Evolutionary conservation across 345 rosid genomes (phyloP), one percentile per base, ranked within the genome.

Genomic region (Hibiscus tridactylites): DNA sequence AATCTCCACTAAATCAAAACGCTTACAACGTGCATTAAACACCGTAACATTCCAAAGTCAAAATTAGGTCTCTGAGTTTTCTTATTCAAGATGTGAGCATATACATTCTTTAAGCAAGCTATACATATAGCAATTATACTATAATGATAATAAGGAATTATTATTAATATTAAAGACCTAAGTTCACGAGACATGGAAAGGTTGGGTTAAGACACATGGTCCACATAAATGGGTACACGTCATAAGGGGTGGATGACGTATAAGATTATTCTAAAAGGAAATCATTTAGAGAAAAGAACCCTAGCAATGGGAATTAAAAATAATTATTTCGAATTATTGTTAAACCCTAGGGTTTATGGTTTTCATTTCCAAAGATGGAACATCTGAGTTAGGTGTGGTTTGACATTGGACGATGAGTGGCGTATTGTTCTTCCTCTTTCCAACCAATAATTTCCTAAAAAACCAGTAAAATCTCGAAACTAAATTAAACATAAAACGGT

Each of bases 371-470:
- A 24, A 57, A 21, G 31, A 24, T 3, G 33, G 31, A 57, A 57
- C 31, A 4, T 10, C 9, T 1, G 60, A 21, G 31, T 57, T 57
- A 57, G 80, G 67, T 72, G 57, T 57, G 61, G 69, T 61, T 71
- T 47, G 58, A 66, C 71, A 78, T 87, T 80, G 80, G 82, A 71
- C 70, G 77, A 83, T 70, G 88, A 82, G 89, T 87, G 88, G 81
- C 89, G 88, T 86, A n/a, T n/a, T n/a, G n/a, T n/a, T n/a, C n/a
- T n/a, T n/a, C n/a, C n/a, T n/a, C n/a, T n/a, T n/a, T n/a, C n/a
- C n/a, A n/a, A n/a, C n/a, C n/a, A n/a, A n/a, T n/a, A n/a, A n/a
- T n/a, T n/a, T n/a, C n/a, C n/a, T n/a, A n/a, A n/a, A n/a, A n/a
- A n/a, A n/a, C n/a, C n/a, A n/a, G n/a, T n/a, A n/a, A n/a, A n/a